These are phyloP conservation scores for Hygrocybe coccinea DNA, from an alignment of 768 basidiomycete species.

Conservation along the genomic window DNA sequence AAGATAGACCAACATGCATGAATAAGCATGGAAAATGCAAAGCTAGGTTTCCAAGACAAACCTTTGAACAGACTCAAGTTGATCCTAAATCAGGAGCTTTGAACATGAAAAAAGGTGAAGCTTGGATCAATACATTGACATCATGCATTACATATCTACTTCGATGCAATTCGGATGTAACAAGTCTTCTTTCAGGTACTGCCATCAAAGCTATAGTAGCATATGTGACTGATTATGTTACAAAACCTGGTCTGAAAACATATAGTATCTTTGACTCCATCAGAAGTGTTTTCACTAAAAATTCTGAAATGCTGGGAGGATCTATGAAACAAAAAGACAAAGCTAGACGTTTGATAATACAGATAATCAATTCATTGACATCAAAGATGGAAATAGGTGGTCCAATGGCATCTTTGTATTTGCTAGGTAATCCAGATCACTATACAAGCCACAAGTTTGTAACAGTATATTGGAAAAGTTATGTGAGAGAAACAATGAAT, in stretches of 20 bases:
- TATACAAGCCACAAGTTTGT: slow-evolving; percentile 1
- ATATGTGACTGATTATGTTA: slow-evolving; percentile 29
- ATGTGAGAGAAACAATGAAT: slow-evolving; percentile 23
- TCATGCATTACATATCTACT: slow-evolving; percentile 11
- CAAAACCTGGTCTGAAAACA: slow-evolving; percentile 23
- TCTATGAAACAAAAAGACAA: slow-evolving; percentile 1
- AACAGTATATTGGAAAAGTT: slow-evolving; percentile 3
- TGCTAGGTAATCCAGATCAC: slow-evolving; percentile 1
- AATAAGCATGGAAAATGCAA: slow-evolving; percentile 14
- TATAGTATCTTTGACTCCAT: slow-evolving; percentile 21
- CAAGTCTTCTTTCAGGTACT: slow-evolving; percentile 23
- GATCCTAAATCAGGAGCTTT: slow-evolving; percentile 11
- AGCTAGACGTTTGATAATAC: not conserved
- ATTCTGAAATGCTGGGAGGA: slow-evolving; percentile 3
- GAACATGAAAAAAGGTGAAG: slow-evolving; percentile 21
- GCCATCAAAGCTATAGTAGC: slow-evolving; percentile 21
- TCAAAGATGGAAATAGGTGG: slow-evolving; percentile 3
- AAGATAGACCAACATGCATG: slow-evolving; percentile 9
- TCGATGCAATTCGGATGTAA: slow-evolving; percentile 12
- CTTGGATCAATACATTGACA: slow-evolving; percentile 25
- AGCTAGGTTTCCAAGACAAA: slow-evolving; percentile 21
- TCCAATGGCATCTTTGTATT: not conserved
- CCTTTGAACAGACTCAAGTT: slow-evolving; percentile 15
- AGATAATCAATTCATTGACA: not conserved
- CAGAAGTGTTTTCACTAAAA: not conserved